phyloP scores from a whole-genome alignment of 202 grass and related monocot genomes.

The Schoenoplectus tabernaemontani region DNA sequence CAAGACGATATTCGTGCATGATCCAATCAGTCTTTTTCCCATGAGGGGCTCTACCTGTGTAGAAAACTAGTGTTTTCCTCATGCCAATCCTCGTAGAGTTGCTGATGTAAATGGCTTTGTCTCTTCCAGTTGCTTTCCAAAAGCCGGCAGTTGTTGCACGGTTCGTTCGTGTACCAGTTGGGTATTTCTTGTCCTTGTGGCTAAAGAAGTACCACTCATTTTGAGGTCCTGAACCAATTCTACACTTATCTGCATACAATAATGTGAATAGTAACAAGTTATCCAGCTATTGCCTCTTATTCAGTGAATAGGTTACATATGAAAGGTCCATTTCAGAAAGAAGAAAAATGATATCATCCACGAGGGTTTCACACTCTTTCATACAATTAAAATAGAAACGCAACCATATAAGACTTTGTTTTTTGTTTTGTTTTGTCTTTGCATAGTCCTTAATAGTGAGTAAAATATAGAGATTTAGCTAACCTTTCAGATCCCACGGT shows the following conservation, averaged over 20 bases:
- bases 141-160: conserved; percentile 75
- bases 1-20: conserved; percentile 51
- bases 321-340: not conserved
- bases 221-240: conserved; percentile 66
- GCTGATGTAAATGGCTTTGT: conserved; percentile 62
- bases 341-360: conserved; percentile 9
- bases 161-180: conserved; percentile 68
- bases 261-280: conserved; percentile 16
- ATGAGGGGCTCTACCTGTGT: conserved; percentile 82
- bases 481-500: conserved; percentile 91
- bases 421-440: not conserved
- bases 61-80: conserved; percentile 94
- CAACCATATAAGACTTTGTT: not conserved
- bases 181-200: conserved; percentile 54
- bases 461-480: not conserved
- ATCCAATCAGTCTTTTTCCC: conserved; percentile 71
- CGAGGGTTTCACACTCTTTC: not conserved
- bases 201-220: conserved; percentile 63
- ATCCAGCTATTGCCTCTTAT: not conserved
- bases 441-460: not conserved
- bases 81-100: conserved; percentile 54
- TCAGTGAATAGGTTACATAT: not conserved
- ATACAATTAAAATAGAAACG: not conserved
- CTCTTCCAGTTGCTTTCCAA: conserved; percentile 80
- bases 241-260: conserved; percentile 63